Conservation (phyloP, 345 rosid species). For the Toxicodendron radicans region DNA sequence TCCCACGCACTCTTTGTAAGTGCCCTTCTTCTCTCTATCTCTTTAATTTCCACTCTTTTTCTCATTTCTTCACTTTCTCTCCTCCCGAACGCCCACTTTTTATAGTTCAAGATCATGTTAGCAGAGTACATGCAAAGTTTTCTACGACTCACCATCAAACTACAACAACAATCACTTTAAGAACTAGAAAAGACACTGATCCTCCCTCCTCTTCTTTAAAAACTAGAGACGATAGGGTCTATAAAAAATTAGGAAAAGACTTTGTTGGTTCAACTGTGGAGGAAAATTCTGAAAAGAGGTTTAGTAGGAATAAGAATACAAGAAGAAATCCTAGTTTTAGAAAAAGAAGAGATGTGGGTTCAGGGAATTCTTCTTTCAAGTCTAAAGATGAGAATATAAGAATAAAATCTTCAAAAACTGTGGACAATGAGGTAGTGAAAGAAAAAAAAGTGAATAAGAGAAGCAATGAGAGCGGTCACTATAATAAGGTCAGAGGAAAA, state of each 20-base stretch:
- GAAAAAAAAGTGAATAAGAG: slow-evolving; percentile 13
- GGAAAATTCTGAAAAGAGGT: slow-evolving; percentile 28
- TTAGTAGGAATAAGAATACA: slow-evolving; percentile 7
- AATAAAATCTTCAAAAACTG: slow-evolving; percentile 1
- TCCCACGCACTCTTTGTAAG: slow-evolving; percentile 32
- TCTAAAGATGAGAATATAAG: slow-evolving; percentile 19
- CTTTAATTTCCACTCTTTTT: slow-evolving; percentile 26
- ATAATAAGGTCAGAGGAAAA: slow-evolving; percentile 17
- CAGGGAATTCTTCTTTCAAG: slow-evolving; percentile 22
- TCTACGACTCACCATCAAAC: slow-evolving; percentile 29
- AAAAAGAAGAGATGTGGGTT: slow-evolving; percentile 23
- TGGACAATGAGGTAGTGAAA: slow-evolving; percentile 1
- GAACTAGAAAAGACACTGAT: slow-evolving; percentile 24
- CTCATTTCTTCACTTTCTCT: slow-evolving; percentile 18
- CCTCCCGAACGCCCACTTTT: slow-evolving; percentile 28
- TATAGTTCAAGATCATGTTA: slow-evolving; percentile 15
- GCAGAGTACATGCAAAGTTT: slow-evolving; percentile 26
- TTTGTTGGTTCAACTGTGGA: slow-evolving; percentile 29
- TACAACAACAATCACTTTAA: slow-evolving; percentile 14
- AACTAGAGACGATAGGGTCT: slow-evolving; percentile 16
- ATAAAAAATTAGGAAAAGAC: slow-evolving; percentile 22
- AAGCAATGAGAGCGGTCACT: slow-evolving; percentile 12
- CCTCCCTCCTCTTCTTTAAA: slow-evolving; percentile 30
- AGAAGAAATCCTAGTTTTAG: slow-evolving; percentile 20
- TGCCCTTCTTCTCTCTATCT: slow-evolving; percentile 21